phyloP scores from a whole-genome alignment of 2,329 filamentous ascomycete genomes.

The Pseudogymnoascus sp. region DNA sequence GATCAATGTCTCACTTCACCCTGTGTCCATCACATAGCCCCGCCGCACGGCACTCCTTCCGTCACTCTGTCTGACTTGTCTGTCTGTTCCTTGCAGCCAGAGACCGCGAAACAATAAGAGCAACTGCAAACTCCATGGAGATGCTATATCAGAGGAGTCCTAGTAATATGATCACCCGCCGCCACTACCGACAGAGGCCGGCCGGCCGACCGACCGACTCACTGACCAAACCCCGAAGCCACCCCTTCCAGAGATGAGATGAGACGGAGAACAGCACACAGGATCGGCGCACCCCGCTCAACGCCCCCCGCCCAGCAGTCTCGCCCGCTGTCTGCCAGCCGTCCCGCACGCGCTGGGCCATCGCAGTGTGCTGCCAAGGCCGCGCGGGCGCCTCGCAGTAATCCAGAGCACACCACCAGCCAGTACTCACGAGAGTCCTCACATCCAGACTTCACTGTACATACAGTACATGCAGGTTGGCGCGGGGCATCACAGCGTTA shows the following conservation, averaged over 20 bases:
- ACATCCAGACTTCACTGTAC: background rate
- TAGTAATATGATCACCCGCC: background rate
- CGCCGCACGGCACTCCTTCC: conserved; percentile 1
- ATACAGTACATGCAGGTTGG: background rate
- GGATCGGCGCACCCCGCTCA: conserved; percentile 2
- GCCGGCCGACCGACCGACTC: background rate
- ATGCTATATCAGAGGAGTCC: background rate
- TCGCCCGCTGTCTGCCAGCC: conserved; percentile 1
- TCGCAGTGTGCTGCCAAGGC: background rate
- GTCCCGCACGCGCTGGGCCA: background rate
- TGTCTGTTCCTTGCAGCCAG: background rate
- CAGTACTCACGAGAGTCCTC: background rate
- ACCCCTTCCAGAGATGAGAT: background rate
- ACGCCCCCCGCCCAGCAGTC: conserved; percentile 1
- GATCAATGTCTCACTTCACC: conserved; percentile 5
- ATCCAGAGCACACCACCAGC: background rate
- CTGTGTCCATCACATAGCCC: background rate
- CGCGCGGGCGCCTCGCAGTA: background rate
- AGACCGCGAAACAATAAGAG: background rate
- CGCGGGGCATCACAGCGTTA: conserved; percentile 1
- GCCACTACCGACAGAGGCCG: background rate
- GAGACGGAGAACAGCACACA: background rate
- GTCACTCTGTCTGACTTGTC: conserved; percentile 1
- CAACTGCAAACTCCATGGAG: background rate
- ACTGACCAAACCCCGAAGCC: background rate